Base-by-base conservation (phyloP, 1,139 yeast species). In the Protomyces lactucae-debilis region DNA sequence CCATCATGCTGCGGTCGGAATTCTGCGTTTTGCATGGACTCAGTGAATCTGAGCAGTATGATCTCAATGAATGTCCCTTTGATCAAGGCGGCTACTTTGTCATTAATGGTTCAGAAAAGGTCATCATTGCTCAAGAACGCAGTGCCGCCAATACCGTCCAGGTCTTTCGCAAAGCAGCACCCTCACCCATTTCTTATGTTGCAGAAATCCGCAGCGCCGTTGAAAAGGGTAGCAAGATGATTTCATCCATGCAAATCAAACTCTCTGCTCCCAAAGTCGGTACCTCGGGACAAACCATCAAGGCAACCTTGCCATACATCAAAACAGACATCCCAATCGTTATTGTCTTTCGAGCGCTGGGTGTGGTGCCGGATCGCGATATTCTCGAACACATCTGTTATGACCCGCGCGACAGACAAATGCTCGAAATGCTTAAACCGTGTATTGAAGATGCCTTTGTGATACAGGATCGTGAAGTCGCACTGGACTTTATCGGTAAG, bases 361-460 rank as follows among this genome's bases (percentile, higher is more conserved):
- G 99, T 71, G 95, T 93, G 65, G 97, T 95, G 28, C 98, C 98
- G 32, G 99, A 93, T 80, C 98, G 99, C 76, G 99, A 95, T 79
- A 95, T 93, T 73, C 80, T 95, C 72, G 98, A 93, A 77, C 99
- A 93, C 76, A 93, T 93, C 67, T 95, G 99, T 79, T 95, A 92
- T 76, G 99, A 93, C 76, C 92, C 92, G 66, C 88, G 87, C 71
- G 99, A 93, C 79, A 92, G 98, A 97, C 99, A 93, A 78, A 95
- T 95, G 99, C 83, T 93, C 77, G 99, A 95, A 78, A 90, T 93
- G 95, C 82, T 95, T 74, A 95, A 93, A 76, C 99, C 99, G 3
- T 93, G 99, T 83, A 96, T 95, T 68, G 99, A 95, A 77, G 99
- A 95, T 79, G 99, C 97, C 66, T 95, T 93, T 76, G 95, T 93